These are phyloP conservation scores for Chlorociboria aeruginascens DNA, from an alignment of 495 filamentous ascomycete genomes.

Conservation along the genomic window DNA sequence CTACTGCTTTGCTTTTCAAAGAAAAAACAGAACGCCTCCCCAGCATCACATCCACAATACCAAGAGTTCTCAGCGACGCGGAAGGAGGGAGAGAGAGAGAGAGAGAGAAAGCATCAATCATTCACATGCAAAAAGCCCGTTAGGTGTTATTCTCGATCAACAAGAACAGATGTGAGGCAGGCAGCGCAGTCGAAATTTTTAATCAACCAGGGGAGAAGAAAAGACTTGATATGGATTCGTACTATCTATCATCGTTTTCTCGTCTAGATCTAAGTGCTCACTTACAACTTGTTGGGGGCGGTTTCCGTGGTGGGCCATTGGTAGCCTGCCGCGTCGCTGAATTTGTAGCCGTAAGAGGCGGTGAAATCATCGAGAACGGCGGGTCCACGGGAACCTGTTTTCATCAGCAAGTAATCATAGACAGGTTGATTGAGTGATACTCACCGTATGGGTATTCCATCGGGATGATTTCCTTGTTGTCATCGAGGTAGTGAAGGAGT, in stretches of 20 bases:
- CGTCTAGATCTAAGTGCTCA: slow-evolving; percentile 3
- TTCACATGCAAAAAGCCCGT: too few species aligned
- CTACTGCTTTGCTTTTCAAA: too few species aligned
- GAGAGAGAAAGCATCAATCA: too few species aligned
- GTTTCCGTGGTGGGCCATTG: slow-evolving; percentile 69
- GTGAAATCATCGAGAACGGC: slow-evolving; percentile 98
- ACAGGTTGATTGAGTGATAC: slow-evolving; percentile 20
- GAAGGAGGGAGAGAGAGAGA: too few species aligned
- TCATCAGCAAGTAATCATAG: slow-evolving; percentile 3
- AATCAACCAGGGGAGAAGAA: slow-evolving; percentile 1
- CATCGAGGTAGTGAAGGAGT: slow-evolving; percentile 92
- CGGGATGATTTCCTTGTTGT: slow-evolving; percentile 97
- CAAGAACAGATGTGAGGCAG: too few species aligned
- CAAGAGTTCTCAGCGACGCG: too few species aligned
- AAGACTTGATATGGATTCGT: slow-evolving; percentile 7
- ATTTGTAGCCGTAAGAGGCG: slow-evolving; percentile 94
- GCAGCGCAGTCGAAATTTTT: not conserved
- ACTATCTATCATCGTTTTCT: slow-evolving; percentile 15
- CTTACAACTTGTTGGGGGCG: slow-evolving; percentile 20
- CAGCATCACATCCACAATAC: too few species aligned
- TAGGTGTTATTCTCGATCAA: too few species aligned
- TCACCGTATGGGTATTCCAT: slow-evolving; percentile 99
- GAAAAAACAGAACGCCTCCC: too few species aligned
- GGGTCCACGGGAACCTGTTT: slow-evolving; percentile 82
- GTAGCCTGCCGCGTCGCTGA: slow-evolving; percentile 92